Evolutionary conservation across 345 rosid species (phyloP), one percentile per base, ranked within the genome.

Genomic region (Sapria himalayana): DNA sequence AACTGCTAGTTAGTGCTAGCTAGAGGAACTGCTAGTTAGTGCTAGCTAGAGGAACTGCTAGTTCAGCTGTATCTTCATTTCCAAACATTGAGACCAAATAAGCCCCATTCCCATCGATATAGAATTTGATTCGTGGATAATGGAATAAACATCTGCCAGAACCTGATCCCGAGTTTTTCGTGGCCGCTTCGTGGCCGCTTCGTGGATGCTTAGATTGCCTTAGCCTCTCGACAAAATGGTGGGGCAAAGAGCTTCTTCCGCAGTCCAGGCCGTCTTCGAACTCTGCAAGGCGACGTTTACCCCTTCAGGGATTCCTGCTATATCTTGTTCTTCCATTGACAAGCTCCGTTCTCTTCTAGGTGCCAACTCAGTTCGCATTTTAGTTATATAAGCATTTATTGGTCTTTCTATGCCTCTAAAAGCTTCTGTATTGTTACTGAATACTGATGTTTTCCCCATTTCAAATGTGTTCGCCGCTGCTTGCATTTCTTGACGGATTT

Each of bases 281-380:
- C 68, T 78, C 37, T 81, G 93, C 64, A 61, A 60, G 3, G 57
- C 37, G 41, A 70, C 57, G 37, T 63, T 74, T 43, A 61, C 75
- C 20, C 72, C 93, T 10, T 60, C 79, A 3, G 66, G 54, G 15
- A 24, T 44, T 1, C 50, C 85, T 46, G 64, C 77, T 48, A 39
- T 64, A 19, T 51, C 85, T 50, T 48, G 89, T 29, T 57, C 43
- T 27, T 50, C 78, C 25, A 37, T 62, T 34, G 65, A 57, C 29
- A 63, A 62, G 33, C 39, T 81, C 50, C 53, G 59, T 54, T 82
- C 84, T 57, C 66, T 76, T 10, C 20, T 89, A 72, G 94, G 98
- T 89, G 79, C 46, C 20, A 51, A 9, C 25, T 45, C 15, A 18
- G 7, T 41, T 29, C 9, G 5, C 38, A 16, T n/a, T 42, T 38